These are phyloP conservation scores for Mycena amicta DNA, from an alignment of 768 basidiomycete genomes.

Conservation along the genomic window DNA sequence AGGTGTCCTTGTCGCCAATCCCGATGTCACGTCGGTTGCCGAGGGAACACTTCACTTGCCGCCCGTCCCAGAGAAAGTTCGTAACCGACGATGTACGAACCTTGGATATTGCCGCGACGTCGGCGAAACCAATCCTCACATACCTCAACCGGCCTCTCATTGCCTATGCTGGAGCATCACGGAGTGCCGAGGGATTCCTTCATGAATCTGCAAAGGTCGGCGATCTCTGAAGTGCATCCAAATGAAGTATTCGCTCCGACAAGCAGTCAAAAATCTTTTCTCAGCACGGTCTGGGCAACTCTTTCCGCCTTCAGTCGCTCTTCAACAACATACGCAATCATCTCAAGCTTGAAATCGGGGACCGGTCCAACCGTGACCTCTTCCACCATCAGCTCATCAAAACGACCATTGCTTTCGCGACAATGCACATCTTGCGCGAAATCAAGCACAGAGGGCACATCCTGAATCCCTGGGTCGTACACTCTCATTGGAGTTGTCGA, in stretches of 20 bases:
- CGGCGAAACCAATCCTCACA: conserved; percentile 42
- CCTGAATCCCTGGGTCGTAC: conserved; percentile 46
- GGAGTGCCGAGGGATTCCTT: conserved; percentile 38
- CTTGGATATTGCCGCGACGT: conserved; percentile 52
- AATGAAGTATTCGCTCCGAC: conserved; percentile 34
- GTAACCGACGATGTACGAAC: conserved; percentile 36
- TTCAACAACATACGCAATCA: conserved; percentile 38
- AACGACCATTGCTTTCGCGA: conserved; percentile 38
- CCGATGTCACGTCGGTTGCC: conserved; percentile 36
- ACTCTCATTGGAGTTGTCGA: conserved; percentile 59
- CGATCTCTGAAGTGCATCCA: conserved; percentile 40
- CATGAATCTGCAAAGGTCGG: conserved; percentile 37
- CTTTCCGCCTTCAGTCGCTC: conserved; percentile 47
- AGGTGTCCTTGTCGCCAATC: conserved; percentile 50
- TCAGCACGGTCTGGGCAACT: conserved; percentile 46
- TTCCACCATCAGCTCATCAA: conserved; percentile 40
- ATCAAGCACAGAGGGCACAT: conserved; percentile 57
- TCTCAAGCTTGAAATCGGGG: conserved; percentile 31
- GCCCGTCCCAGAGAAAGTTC: conserved; percentile 54
- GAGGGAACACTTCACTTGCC: conserved; percentile 38
- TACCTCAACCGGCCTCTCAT: conserved; percentile 53
- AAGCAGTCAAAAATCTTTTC: conserved; percentile 42
- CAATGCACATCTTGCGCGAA: conserved; percentile 50
- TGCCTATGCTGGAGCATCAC: conserved; percentile 48
- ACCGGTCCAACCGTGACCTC: conserved; percentile 8